Percentiles rank a stretch among this genome's conserved stretches.
These are phyloP conservation scores for Harringtonia lauricola DNA, from an alignment of 2,329 filamentous ascomycete genomes.

Conservation along the genomic window DNA sequence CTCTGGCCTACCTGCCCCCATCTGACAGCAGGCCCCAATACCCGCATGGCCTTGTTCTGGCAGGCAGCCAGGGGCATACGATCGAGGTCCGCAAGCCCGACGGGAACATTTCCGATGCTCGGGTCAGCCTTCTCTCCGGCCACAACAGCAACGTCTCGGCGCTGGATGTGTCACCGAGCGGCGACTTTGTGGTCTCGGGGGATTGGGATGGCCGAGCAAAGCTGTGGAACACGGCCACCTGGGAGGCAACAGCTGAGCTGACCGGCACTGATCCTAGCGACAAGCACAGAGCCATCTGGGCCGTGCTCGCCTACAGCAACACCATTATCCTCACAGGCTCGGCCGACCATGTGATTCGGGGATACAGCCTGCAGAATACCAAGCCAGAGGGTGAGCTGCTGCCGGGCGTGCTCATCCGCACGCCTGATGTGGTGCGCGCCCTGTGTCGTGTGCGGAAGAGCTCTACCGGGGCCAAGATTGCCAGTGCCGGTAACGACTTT, in stretches of 20 bases:
- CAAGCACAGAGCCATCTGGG: constrained; percentile 59
- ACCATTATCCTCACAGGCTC: constrained; percentile 81
- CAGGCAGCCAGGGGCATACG: constrained; percentile 82
- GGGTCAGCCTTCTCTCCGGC: constrained; percentile 76
- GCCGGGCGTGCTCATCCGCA: constrained; percentile 44
- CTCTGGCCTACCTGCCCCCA: constrained; percentile 64
- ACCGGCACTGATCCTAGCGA: constrained; percentile 36
- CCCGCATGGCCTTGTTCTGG: constrained; percentile 72
- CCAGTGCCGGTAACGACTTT: constrained; percentile 88
- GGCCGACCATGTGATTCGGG: constrained; percentile 78
- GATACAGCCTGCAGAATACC: constrained; percentile 61
- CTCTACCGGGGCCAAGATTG: constrained; percentile 79
- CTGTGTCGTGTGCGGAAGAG: constrained; percentile 69
- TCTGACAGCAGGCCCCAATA: constrained; percentile 38
- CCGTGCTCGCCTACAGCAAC: constrained; percentile 73
- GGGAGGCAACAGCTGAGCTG: constrained; percentile 65
- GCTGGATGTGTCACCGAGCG: constrained; percentile 64
- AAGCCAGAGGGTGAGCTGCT: constrained; percentile 31
- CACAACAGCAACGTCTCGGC: constrained; percentile 84
- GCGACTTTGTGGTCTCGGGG: constrained; percentile 72
- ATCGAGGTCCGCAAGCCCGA: constrained; percentile 77
- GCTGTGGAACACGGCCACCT: constrained; percentile 76
- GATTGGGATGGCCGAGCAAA: constrained; percentile 88
- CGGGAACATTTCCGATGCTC: constrained; percentile 58
- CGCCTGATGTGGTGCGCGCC: constrained; percentile 78